Percentiles rank a stretch among this genome's conserved stretches.
Conservation (phyloP, 1,139 yeast genomes). For the Yamadazyma diddensiae region DNA sequence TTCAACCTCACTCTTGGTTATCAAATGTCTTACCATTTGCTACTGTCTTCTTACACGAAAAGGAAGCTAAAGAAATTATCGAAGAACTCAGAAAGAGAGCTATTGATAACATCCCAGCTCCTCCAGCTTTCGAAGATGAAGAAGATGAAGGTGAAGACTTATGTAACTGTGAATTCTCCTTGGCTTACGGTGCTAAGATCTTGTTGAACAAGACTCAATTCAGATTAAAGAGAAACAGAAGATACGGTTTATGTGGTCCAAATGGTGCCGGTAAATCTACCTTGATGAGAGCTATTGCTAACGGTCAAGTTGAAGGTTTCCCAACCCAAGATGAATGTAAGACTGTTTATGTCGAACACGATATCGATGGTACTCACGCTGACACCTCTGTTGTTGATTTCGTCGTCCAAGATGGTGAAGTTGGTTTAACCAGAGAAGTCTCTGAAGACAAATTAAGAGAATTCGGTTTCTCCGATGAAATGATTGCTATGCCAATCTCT, state of each 20-base stretch:
- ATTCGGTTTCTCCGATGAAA: conserved; percentile 89
- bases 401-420: conserved; percentile 80
- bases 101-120: conserved; percentile 95
- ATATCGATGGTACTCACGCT: conserved; percentile 96
- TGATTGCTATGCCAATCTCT: conserved; percentile 89
- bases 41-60: conserved; percentile 93
- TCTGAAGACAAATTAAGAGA: conserved; percentile 75
- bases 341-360: conserved; percentile 99
- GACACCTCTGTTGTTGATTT: conserved; percentile 91
- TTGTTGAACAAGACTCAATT: conserved; percentile 98
- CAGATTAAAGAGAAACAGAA: conserved; percentile 98
- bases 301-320: conserved; percentile 99
- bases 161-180: conserved; percentile 99
- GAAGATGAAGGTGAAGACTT: conserved; percentile 99
- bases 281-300: conserved; percentile 99
- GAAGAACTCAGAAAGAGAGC: conserved; percentile 96
- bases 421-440: conserved; percentile 66
- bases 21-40: conserved; percentile 87
- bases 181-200: conserved; percentile 99
- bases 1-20: conserved; percentile 90
- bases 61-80: conserved; percentile 84
- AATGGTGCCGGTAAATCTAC: conserved; percentile 99
- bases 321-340: conserved; percentile 98
- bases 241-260: conserved; percentile 99
- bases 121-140: conserved; percentile 95